phyloP scores from a whole-genome alignment of 192 early-diverging fungal species.

The Dimargaris cristalligena region DNA sequence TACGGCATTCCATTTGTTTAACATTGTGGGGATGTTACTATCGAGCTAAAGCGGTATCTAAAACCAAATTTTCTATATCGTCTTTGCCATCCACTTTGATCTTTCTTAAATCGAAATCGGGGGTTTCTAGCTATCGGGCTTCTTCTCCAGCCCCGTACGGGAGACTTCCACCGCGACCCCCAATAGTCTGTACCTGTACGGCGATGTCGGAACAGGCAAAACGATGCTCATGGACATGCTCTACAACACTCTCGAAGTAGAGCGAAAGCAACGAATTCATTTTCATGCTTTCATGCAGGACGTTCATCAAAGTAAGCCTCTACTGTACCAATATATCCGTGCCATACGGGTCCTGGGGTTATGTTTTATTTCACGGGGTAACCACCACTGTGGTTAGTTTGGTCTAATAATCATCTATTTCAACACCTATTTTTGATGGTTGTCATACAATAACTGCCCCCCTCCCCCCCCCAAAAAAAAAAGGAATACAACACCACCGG shows the following conservation, averaged over 20 bases:
- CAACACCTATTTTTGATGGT: no score
- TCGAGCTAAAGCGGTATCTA: not conserved
- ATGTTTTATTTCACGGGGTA: no score
- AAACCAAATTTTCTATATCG: not conserved
- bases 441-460: no score
- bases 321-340: no score
- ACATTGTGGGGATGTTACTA: not conserved
- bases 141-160: conserved; percentile 13
- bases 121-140: conserved; percentile 11
- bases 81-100: no score
- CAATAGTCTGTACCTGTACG: conserved; percentile 41
- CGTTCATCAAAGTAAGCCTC: conserved; percentile 57
- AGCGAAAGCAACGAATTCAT: conserved; percentile 73
- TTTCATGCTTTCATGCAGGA: conserved; percentile 98
- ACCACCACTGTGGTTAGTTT: no score
- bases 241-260: conserved; percentile 54
- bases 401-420: no score
- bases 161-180: conserved; percentile 14
- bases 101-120: not conserved
- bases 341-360: no score
- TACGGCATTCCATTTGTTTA: no score
- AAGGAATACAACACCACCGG: conserved; percentile 27
- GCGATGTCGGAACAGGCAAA: conserved; percentile 81
- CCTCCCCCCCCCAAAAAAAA: no score
- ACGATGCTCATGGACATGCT: conserved; percentile 95